Percentiles rank a stretch among this genome's conserved stretches.
Conservation (phyloP, 305 asterid genomes). For the Euphrasia arctica region DNA sequence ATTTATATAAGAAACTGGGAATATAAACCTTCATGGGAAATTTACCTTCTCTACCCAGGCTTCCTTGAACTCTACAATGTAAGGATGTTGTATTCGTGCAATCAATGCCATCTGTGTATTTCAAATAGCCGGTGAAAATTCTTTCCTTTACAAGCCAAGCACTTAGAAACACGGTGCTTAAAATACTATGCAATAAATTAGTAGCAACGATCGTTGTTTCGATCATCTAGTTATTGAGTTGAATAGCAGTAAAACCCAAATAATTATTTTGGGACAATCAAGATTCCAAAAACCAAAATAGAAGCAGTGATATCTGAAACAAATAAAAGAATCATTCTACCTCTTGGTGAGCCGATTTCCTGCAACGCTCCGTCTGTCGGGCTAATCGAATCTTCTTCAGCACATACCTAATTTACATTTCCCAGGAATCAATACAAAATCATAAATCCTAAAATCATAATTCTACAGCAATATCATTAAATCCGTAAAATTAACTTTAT, state of each 20-base stretch:
- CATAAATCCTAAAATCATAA: not conserved
- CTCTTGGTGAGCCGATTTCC: slow-evolving; percentile 99
- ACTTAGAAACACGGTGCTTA: not conserved
- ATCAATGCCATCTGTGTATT: slow-evolving; percentile 90
- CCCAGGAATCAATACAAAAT: slow-evolving; percentile 18
- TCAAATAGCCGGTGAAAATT: slow-evolving; percentile 23
- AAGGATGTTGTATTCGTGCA: slow-evolving; percentile 84
- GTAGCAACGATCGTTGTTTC: not conserved
- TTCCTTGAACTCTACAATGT: slow-evolving; percentile 94
- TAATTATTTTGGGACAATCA: not conserved
- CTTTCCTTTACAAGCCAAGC: not conserved
- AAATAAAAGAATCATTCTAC: slow-evolving; percentile 30
- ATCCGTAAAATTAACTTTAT: not conserved
- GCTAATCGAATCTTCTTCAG: slow-evolving; percentile 94
- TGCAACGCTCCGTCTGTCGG: slow-evolving; percentile 93
- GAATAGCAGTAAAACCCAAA: slow-evolving; percentile 1
- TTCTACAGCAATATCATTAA: not conserved
- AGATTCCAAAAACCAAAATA: slow-evolving; percentile 7
- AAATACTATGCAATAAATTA: not conserved
- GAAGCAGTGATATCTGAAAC: not conserved
- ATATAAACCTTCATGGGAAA: slow-evolving; percentile 11
- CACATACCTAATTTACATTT: slow-evolving; percentile 63
- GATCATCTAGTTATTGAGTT: not conserved
- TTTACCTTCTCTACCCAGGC: slow-evolving; percentile 99
- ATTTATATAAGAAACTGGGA: not conserved